phyloP scores from a whole-genome alignment of 805 yeast species.

The Suhomyces kilbournensis region DNA sequence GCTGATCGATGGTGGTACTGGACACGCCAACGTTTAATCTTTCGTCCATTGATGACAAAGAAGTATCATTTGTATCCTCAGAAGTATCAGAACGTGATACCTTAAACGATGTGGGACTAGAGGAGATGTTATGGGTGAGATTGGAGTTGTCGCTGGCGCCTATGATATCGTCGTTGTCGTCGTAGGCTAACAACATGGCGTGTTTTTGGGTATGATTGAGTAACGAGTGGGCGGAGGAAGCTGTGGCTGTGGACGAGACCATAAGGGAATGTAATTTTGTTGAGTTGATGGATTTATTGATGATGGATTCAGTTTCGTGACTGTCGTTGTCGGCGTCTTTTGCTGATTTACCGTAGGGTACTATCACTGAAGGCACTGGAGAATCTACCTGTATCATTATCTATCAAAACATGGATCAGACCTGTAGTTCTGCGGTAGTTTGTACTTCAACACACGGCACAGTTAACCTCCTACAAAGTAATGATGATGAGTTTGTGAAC shows the following conservation, averaged over 20 bases:
- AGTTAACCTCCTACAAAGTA: neutral
- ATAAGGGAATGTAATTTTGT: neutral
- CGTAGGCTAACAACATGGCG: neutral
- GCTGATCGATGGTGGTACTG: slow-evolving; percentile 2
- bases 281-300: neutral
- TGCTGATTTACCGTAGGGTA: neutral
- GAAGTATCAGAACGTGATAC: slow-evolving; percentile 23
- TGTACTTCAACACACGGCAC: neutral
- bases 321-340: neutral
- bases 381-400: slow-evolving; percentile 3
- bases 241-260: neutral
- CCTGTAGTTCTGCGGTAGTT: neutral
- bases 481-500: neutral
- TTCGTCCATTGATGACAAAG: slow-evolving; percentile 22
- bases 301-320: neutral
- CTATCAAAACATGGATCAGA: neutral
- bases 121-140: slow-evolving; percentile 14
- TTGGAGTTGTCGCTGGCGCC: neutral
- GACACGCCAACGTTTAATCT: neutral
- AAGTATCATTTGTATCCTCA: slow-evolving; percentile 23
- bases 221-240: neutral
- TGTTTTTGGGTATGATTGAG: neutral
- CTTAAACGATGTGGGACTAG: slow-evolving; percentile 25
- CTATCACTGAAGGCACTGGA: neutral
- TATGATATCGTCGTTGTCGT: neutral